A percentile compares a stretch with the other conserved stretches of the same genome.
phyloP scores from a whole-genome alignment of 2,329 filamentous ascomycete species.

The Xylaria polymorpha region DNA sequence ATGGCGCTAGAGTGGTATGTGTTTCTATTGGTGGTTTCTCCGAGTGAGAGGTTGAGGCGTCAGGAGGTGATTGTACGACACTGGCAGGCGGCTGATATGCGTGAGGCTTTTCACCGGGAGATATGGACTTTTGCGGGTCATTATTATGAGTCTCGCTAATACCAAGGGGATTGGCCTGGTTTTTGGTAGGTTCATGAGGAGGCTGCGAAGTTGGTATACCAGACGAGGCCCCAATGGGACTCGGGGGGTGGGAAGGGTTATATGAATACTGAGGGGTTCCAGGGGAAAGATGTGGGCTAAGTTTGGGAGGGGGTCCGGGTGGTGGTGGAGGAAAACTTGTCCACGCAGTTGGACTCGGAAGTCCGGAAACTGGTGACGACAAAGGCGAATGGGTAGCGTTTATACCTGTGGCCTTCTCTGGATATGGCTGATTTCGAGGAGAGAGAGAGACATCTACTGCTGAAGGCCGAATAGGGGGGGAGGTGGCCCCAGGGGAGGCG shows the following conservation, averaged over 20 bases:
- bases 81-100: conserved; percentile 1
- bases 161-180: conserved; percentile 3
- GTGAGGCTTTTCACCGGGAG: not conserved
- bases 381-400: not conserved
- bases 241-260: conserved; percentile 6
- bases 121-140: not conserved
- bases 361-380: conserved; percentile 2
- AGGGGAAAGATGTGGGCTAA: conserved; percentile 17
- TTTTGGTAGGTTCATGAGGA: not conserved
- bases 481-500: conserved; percentile 36
- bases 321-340: conserved; percentile 36
- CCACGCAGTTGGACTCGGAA: conserved; percentile 18
- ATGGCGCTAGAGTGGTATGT: not conserved
- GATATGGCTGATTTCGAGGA: conserved; percentile 1
- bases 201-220: not conserved
- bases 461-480: conserved; percentile 21
- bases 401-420: not conserved
- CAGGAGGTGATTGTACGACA: not conserved
- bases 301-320: conserved; percentile 31
- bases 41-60: not conserved
- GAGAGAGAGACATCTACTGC: conserved; percentile 6
- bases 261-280: conserved; percentile 19
- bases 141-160: not conserved
- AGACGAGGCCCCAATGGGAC: not conserved
- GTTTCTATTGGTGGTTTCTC: not conserved